These are phyloP conservation scores for Aquilaria agallochum DNA, from an alignment of 441 rosid genomes.

Conservation along the genomic window DNA sequence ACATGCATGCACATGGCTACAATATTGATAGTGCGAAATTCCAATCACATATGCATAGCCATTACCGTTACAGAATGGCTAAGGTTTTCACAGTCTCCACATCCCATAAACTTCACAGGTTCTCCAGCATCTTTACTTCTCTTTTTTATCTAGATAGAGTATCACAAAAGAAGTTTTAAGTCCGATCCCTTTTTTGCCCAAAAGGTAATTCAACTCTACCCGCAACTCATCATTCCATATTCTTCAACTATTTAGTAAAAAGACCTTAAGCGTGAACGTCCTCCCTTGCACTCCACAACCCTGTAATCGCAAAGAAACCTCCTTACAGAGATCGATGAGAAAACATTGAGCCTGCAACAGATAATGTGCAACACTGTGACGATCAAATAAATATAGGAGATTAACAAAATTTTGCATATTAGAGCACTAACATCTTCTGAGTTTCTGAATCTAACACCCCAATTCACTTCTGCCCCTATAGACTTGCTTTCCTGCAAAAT, in stretches of 20 bases:
- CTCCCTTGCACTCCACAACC: slow-evolving; percentile 88
- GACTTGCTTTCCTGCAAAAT: slow-evolving; percentile 85
- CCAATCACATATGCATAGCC: not conserved
- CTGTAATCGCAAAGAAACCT: slow-evolving; percentile 82
- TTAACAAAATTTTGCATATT: slow-evolving; percentile 9
- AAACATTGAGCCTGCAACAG: slow-evolving; percentile 63
- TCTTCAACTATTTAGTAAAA: not conserved
- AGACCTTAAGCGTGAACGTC: slow-evolving; percentile 84
- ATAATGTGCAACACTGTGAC: slow-evolving; percentile 12
- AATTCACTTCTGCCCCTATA: slow-evolving; percentile 92
- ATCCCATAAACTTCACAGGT: slow-evolving; percentile 89
- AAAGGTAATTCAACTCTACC: not conserved
- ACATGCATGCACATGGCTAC: not conserved
- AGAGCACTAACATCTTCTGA: slow-evolving; percentile 64
- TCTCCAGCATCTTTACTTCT: slow-evolving; percentile 78
- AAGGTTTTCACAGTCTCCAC: slow-evolving; percentile 85
- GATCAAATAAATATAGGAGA: slow-evolving; percentile 6
- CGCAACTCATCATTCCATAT: not conserved
- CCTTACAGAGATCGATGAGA: slow-evolving; percentile 80
- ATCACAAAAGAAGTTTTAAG: slow-evolving; percentile 9
- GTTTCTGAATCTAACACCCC: slow-evolving; percentile 93
- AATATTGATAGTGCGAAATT: too few species aligned
- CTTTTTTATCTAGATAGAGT: slow-evolving; percentile 65
- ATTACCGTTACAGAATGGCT: slow-evolving; percentile 86
- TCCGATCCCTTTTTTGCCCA: slow-evolving; percentile 7